Percentiles rank a stretch among this genome's conserved stretches.
These are phyloP conservation scores for Verticillium dahliae DNA, from an alignment of 2,329 filamentous ascomycete species.

Conservation along the genomic window DNA sequence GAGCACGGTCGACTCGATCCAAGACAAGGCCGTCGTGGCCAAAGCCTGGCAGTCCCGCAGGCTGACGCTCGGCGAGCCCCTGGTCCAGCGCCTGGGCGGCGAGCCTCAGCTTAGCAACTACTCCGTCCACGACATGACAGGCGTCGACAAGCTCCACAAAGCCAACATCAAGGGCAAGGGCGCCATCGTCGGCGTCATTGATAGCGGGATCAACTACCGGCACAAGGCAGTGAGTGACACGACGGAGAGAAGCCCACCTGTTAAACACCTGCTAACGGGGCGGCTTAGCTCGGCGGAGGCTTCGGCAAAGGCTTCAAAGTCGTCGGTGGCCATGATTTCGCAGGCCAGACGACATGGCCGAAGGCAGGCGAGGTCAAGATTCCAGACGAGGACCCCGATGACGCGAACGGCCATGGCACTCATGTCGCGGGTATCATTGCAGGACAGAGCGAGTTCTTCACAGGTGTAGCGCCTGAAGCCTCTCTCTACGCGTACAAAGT, in stretches of 20 bases:
- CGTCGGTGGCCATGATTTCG: slow-evolving; percentile 47
- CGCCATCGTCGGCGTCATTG: slow-evolving; percentile 46
- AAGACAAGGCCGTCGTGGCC: no score
- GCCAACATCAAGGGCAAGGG: slow-evolving; percentile 42
- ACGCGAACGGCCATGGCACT: slow-evolving; percentile 51
- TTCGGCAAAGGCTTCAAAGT: slow-evolving; percentile 54
- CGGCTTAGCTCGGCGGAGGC: slow-evolving; percentile 45
- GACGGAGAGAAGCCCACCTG: no score
- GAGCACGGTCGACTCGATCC: no score
- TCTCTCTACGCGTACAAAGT: slow-evolving; percentile 49
- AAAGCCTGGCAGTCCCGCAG: no score
- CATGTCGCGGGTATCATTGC: slow-evolving; percentile 57
- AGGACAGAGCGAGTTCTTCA: slow-evolving; percentile 45
- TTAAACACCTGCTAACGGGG: no score
- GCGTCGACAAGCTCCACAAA: slow-evolving; percentile 45
- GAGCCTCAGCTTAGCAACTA: slow-evolving; percentile 16
- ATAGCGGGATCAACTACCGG: slow-evolving; percentile 53
- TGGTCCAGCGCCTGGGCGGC: no score
- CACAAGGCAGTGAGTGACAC: slow-evolving; percentile 37
- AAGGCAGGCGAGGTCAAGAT: slow-evolving; percentile 30
- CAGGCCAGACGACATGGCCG: slow-evolving; percentile 43
- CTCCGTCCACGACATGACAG: slow-evolving; percentile 47
- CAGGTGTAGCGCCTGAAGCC: slow-evolving; percentile 50
- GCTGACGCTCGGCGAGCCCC: no score
- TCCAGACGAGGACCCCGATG: slow-evolving; percentile 40